These are phyloP conservation scores for Bondarzewia mesenterica DNA, from an alignment of 1,284 basidiomycete genomes.

Conservation along the genomic window DNA sequence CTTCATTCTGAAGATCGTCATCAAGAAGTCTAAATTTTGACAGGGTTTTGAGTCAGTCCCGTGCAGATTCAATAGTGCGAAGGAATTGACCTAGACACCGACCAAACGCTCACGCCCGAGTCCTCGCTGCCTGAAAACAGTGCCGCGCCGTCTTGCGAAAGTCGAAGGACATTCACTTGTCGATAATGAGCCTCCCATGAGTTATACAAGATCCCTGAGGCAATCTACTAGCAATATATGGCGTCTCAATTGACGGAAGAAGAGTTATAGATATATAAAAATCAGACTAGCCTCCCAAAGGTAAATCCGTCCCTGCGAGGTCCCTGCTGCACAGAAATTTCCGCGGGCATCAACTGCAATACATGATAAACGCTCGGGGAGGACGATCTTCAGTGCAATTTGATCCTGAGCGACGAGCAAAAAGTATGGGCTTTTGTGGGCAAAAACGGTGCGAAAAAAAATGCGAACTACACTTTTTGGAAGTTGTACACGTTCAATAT, in stretches of 20 bases:
- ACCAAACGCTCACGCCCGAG: constrained; percentile 84
- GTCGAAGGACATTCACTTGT: constrained; percentile 73
- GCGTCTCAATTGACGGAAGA: constrained; percentile 10
- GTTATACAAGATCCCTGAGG: constrained; percentile 83
- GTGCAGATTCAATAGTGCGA: neutral
- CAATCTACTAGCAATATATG: constrained; percentile 45
- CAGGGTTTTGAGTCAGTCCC: neutral
- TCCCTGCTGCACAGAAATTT: constrained; percentile 80
- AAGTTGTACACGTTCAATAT: constrained; percentile 77
- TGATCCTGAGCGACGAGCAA: constrained; percentile 57
- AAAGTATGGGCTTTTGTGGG: neutral
- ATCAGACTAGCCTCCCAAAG: constrained; percentile 80
- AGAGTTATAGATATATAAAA: neutral
- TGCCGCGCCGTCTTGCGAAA: constrained; percentile 74
- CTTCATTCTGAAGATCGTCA: constrained; percentile 59
- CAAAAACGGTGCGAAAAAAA: constrained; percentile 2
- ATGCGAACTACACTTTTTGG: constrained; percentile 53
- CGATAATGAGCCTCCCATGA: constrained; percentile 96
- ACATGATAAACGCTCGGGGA: constrained; percentile 84
- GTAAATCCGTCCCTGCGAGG: constrained; percentile 82
- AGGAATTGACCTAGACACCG: constrained; percentile 67
- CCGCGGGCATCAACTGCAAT: constrained; percentile 71
- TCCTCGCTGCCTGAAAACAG: constrained; percentile 88
- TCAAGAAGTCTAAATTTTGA: constrained; percentile 52
- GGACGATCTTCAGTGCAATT: constrained; percentile 76